Percentiles rank a stretch among this genome's conserved stretches.
phyloP scores from a whole-genome alignment of 306 rosid species.

The Quillaja saponaria region DNA sequence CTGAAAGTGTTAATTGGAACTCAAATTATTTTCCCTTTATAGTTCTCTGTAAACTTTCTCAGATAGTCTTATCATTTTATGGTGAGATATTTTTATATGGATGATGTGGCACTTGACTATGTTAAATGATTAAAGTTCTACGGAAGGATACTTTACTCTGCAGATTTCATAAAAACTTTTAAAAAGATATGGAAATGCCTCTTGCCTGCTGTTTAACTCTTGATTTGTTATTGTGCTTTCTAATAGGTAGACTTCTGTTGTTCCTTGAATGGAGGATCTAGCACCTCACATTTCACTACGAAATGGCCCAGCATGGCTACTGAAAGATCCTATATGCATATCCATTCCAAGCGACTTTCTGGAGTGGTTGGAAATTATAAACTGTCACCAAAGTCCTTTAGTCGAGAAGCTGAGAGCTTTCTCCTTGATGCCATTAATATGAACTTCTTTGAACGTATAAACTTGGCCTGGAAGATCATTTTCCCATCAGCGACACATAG shows the following conservation, averaged over 20 bases:
- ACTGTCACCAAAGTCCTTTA: conserved; percentile 45
- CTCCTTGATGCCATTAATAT: conserved; percentile 84
- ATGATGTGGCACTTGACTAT: conserved; percentile 2
- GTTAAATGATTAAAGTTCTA: neutral
- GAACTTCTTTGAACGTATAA: conserved; percentile 86
- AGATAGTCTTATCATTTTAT: too few relatives aligned
- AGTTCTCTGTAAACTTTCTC: too few relatives aligned
- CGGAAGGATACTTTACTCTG: neutral
- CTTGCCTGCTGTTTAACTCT: neutral
- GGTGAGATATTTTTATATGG: neutral
- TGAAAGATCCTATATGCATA: conserved; percentile 40
- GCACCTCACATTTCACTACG: conserved; percentile 45
- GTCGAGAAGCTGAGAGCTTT: conserved; percentile 72
- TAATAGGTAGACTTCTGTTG: conserved; percentile 60
- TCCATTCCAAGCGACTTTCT: conserved; percentile 47
- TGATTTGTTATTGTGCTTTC: conserved; percentile 21
- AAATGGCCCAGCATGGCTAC: conserved; percentile 49
- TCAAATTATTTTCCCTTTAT: too few relatives aligned
- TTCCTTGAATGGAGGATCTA: conserved; percentile 53
- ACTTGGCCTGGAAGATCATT: conserved; percentile 87
- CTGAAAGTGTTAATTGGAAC: too few relatives aligned
- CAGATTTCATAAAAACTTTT: conserved; percentile 5
- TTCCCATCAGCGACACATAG: conserved; percentile 71
- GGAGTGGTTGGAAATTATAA: conserved; percentile 43
- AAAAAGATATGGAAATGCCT: conserved; percentile 7